Conservation (phyloP, 1,284 basidiomycete species). For the Inonotus obliquus region DNA sequence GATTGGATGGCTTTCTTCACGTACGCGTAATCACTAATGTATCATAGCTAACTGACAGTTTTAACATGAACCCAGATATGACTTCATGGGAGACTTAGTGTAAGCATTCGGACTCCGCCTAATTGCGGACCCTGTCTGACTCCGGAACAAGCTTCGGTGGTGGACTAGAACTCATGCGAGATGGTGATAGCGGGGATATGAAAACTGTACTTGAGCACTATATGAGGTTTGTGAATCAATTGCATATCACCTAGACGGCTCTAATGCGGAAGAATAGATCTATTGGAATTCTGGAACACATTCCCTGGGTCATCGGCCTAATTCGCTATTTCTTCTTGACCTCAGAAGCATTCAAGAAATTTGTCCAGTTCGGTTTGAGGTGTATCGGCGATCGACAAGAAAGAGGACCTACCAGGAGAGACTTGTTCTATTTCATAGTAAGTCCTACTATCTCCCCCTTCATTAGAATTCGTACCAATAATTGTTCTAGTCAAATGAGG, state of each 20-base stretch:
- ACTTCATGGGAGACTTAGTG: slow-evolving; percentile 37
- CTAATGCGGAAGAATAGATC: neutral
- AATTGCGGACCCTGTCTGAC: neutral
- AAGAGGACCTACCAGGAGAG: slow-evolving; percentile 28
- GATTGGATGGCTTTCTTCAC: slow-evolving; percentile 33
- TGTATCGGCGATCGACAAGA: slow-evolving; percentile 13
- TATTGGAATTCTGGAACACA: slow-evolving; percentile 7
- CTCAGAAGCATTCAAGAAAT: neutral
- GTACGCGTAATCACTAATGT: neutral
- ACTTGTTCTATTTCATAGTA: slow-evolving; percentile 37
- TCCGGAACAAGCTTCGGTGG: slow-evolving; percentile 24
- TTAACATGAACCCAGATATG: slow-evolving; percentile 24
- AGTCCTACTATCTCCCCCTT: neutral
- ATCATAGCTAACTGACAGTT: neutral
- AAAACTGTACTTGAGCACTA: slow-evolving; percentile 15
- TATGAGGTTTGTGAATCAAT: no score
- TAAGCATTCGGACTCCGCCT: slow-evolving; percentile 4
- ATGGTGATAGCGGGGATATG: slow-evolving; percentile 20
- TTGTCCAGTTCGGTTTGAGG: slow-evolving; percentile 14
- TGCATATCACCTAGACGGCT: no score
- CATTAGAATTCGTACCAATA: no score
- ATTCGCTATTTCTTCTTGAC: neutral
- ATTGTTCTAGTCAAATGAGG: slow-evolving; percentile 28
- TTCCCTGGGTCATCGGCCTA: slow-evolving; percentile 3
- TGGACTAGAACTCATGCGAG: slow-evolving; percentile 17